These are phyloP conservation scores for Ligustrum vulgare DNA, from an alignment of 257 asterid genomes.

Conservation along the genomic window DNA sequence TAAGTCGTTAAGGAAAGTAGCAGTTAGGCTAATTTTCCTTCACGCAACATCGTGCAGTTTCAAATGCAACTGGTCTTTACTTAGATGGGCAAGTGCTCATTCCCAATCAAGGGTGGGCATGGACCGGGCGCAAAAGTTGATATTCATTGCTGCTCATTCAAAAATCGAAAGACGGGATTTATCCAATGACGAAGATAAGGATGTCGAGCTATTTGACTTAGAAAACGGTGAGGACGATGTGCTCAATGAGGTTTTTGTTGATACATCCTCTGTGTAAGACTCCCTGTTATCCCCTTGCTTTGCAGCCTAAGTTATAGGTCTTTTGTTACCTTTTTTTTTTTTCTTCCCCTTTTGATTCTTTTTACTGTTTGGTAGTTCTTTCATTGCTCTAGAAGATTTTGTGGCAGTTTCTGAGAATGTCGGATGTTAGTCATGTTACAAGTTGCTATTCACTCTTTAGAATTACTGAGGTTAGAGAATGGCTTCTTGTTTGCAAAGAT, in stretches of 20 bases:
- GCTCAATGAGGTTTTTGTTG: conserved; percentile 95
- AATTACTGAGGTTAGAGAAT: conserved; percentile 12
- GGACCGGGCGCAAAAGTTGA: conserved; percentile 87
- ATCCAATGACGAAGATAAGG: conserved; percentile 66
- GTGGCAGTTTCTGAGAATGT: conserved; percentile 22
- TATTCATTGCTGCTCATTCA: conserved; percentile 83
- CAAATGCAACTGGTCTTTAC: conserved; percentile 55
- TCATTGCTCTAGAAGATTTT: conserved; percentile 31
- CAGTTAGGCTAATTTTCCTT: conserved; percentile 84
- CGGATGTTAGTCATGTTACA: conserved; percentile 16
- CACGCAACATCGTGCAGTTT: conserved; percentile 80
- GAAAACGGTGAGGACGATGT: conserved; percentile 97
- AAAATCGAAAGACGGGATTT: conserved; percentile 60
- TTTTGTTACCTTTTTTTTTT: conserved; percentile 4
- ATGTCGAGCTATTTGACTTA: conserved; percentile 64
- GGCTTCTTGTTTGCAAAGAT: conserved; percentile 35
- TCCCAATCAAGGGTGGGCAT: conserved; percentile 66
- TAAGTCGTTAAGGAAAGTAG: conserved; percentile 78
- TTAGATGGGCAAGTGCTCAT: conserved; percentile 61
- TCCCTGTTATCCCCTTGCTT: conserved; percentile 30
- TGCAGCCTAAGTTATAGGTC: conserved; percentile 22
- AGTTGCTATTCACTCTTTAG: conserved; percentile 13
- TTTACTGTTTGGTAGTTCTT: conserved; percentile 25
- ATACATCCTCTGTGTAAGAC: conserved; percentile 88
- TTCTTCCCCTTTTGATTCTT: conserved; percentile 24